These are phyloP conservation scores for Fraxinus greggii DNA, from an alignment of 305 asterid species.

Conservation along the genomic window DNA sequence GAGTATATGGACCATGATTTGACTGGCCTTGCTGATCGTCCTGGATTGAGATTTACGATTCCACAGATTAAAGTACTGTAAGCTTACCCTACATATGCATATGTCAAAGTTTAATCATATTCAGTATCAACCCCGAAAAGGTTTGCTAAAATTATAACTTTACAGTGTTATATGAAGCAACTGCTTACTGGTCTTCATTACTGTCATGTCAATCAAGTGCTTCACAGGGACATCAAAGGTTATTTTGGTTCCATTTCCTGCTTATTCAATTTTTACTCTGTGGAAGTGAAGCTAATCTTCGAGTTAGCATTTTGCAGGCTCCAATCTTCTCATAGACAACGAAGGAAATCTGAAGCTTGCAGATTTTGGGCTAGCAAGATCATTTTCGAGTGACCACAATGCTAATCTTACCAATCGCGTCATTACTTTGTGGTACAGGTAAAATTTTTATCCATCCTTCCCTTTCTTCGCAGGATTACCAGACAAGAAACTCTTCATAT, in stretches of 20 bases:
- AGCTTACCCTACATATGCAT: conserved; percentile 18
- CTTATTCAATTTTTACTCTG: conserved; percentile 4
- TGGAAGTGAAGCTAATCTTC: neutral
- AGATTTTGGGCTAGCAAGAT: conserved; percentile 92
- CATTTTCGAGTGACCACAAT: conserved; percentile 70
- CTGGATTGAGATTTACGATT: conserved; percentile 86
- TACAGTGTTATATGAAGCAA: conserved; percentile 95
- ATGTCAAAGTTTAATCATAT: conserved; percentile 11
- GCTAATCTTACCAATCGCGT: conserved; percentile 92
- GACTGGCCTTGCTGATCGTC: conserved; percentile 97
- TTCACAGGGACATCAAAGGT: conserved; percentile 97
- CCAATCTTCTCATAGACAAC: conserved; percentile 91
- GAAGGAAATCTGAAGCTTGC: conserved; percentile 96
- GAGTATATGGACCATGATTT: conserved; percentile 98
- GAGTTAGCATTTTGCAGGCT: conserved; percentile 49
- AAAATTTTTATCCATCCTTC: conserved; percentile 23
- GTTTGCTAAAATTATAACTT: conserved; percentile 27
- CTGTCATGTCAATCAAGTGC: conserved; percentile 91
- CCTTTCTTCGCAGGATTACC: neutral
- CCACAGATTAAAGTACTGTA: conserved; percentile 83
- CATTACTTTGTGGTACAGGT: conserved; percentile 97
- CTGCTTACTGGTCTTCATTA: conserved; percentile 92
- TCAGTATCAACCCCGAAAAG: conserved; percentile 19
- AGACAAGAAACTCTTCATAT: neutral
- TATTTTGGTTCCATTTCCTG: conserved; percentile 20